Evolutionary conservation across 164 flowering plant genomes (phyloP), one percentile per base, ranked within the genome.

Genomic region (Umbellularia californica): DNA sequence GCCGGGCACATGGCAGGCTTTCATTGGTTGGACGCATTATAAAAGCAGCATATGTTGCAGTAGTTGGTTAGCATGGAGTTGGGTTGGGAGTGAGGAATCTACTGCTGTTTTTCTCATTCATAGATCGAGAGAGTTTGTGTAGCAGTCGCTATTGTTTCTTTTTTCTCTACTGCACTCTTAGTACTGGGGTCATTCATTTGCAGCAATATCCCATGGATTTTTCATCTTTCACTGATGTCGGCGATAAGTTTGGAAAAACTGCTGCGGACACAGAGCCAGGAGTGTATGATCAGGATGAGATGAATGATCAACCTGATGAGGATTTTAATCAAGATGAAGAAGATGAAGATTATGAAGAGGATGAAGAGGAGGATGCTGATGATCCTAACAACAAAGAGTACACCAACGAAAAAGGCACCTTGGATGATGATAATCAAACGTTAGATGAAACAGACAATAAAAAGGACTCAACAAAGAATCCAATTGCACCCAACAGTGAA

Each of bases 141-240:
- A 35, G 7, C 0, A 35, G 47, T 35, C 7, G 47, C 33, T 35
- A 35, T 35, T 35, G 47, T 7, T 35, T 35, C 10, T 35, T 35
- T 7, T 35, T 7, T 7, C 47, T 35, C 47, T 35, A 35, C 47
- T 35, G 47, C 47, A 35, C 47, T 35, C 47, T 6, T 5, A 5
- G 10, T 6, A 35, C 47, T 35, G 10, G 47, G 47, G 47, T 35
- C 47, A 7, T 35, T 35, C 47, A 14, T 17, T 55, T 55, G 5
- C 12, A 17, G 60, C 60, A 14, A 19, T 5, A 11, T 17, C 60
- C n/a, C 60, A 55, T 55, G 60, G 20, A 14, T 15, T 0, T 19
- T 14, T 1, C 5, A 3, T 0, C 60, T 17, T 0, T 14, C n/a
- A 0, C 4, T 1, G 3, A 12, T 14, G 2, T 15, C 3, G 19